Evolutionary conservation across 176 grass and related monocot genomes (phyloP).

Genomic region (Triticum timopheevii): DNA sequence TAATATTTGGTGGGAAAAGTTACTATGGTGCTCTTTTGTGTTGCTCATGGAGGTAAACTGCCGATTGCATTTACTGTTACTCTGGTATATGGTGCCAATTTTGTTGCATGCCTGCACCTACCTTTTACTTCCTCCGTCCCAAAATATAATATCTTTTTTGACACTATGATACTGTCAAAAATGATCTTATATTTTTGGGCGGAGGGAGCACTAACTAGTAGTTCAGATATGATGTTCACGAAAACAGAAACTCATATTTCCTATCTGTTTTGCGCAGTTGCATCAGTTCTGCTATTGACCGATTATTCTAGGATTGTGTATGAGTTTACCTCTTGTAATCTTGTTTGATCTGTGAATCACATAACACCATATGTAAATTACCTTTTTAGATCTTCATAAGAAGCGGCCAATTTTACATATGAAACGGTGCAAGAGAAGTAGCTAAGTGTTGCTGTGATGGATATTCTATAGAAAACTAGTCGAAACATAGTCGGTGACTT

Average conservation of each 20-base stretch:
- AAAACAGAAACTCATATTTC: not conserved
- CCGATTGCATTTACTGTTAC: slow-evolving; percentile 23
- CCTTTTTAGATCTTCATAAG: not conserved
- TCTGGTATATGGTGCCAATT: slow-evolving; percentile 19
- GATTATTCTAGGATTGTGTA: not conserved
- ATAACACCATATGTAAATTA: slow-evolving; percentile 4
- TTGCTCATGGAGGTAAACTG: slow-evolving; percentile 92
- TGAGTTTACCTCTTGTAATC: not conserved
- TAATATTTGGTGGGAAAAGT: slow-evolving; percentile 98
- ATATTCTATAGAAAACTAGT: not conserved
- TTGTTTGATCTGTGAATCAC: slow-evolving; percentile 20
- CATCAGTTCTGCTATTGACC: not conserved
- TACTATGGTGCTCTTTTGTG: slow-evolving; percentile 96
- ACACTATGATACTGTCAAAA: too few relatives aligned
- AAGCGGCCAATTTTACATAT: slow-evolving; percentile 1
- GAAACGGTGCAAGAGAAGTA: not conserved
- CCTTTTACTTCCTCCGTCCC: not conserved
- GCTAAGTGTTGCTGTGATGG: not conserved
- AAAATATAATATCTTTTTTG: too few relatives aligned
- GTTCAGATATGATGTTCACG: slow-evolving; percentile 7
- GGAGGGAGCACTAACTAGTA: not conserved
- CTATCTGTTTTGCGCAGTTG: slow-evolving; percentile 5
- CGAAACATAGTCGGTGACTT: not conserved
- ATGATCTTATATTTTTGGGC: too few relatives aligned
- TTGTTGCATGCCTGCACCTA: not conserved